Base-by-base conservation (phyloP, 352 stramenopile species). In the Phytophthora pini region DNA sequence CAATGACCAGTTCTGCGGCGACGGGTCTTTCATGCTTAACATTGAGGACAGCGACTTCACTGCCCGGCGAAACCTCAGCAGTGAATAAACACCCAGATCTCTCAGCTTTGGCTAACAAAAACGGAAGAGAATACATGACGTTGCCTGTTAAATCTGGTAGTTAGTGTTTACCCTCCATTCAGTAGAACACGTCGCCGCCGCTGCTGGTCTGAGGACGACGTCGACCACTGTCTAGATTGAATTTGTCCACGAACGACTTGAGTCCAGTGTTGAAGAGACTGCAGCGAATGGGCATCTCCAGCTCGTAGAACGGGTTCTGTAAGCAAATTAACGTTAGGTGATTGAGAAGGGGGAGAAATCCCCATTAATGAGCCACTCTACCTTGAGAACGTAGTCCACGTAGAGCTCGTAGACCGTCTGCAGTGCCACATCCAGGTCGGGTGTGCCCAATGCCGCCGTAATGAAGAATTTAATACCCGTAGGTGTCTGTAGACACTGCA, bases 241-340 rank as follows among this genome's bases (percentile, higher is more conserved):
- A 91, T 60, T 88, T 93, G 65, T 97, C 89, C 22, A 98, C 88
- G 32, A 95, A 93, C 3, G 64, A 77, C 64, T 97, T 93, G 60
- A 98, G 83, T 53, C 91, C 80, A 15, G 77, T 60, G 58, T 97
- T 94, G 72, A 98, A 98, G 34, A 98, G 79, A 38, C 91, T 92
- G 77, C 94, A 98, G 39, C 93, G 91, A 66, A 98, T 98, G 10
- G 94, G 93, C 91, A 98, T 98, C 69, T 98, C 94, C 27, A 98
- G 80, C 72, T 98, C 93, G 69, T 98, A 98, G 65, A 98, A 98
- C 12, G 94, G 94, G 61, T 98, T 98, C 90, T 93, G 36, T 13
- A 20, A 52, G 29, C 17, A 44, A 22, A 20, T 20, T 20, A 20
- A 20, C 17, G 17, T 20, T 20, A 20, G 17, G 17, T 20, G 17